phyloP scores from a whole-genome alignment of 805 yeast species.

The Candida piceae region DNA sequence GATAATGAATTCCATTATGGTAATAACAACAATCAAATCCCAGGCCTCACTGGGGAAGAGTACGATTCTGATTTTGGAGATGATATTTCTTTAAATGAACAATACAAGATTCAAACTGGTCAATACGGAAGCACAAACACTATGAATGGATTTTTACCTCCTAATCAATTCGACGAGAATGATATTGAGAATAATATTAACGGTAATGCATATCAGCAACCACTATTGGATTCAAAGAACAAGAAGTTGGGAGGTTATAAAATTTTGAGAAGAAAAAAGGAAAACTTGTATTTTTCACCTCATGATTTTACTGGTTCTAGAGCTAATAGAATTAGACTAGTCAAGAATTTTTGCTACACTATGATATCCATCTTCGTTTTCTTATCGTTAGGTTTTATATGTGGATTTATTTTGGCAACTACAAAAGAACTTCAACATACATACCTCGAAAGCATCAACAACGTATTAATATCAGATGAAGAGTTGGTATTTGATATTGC shows the following conservation, averaged over 20 bases:
- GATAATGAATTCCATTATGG: conserved; percentile 21
- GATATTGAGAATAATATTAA: neutral
- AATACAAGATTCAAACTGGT: conserved; percentile 3
- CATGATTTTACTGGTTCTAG: conserved; percentile 33
- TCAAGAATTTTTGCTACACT: conserved; percentile 36
- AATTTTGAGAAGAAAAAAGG: conserved; percentile 17
- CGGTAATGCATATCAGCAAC: conserved; percentile 6
- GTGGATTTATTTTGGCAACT: conserved; percentile 83
- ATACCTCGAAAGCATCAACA: conserved; percentile 54
- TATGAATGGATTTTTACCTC: conserved; percentile 4
- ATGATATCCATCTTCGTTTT: conserved; percentile 42
- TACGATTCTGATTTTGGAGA: conserved; percentile 26
- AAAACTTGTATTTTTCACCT: conserved; percentile 30
- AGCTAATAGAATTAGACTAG: conserved; percentile 25
- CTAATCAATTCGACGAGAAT: conserved; percentile 3
- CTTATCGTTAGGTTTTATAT: conserved; percentile 67
- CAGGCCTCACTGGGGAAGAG: conserved; percentile 11
- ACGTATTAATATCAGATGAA: conserved; percentile 74
- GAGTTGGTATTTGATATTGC: conserved; percentile 77
- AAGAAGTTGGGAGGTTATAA: conserved; percentile 8
- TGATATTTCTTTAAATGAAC: conserved; percentile 17
- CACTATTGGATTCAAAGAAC: conserved; percentile 11
- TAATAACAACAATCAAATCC: neutral
- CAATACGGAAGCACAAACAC: conserved; percentile 16
- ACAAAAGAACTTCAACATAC: conserved; percentile 76